These are phyloP conservation scores for Tetrahymena thermophila DNA, from an alignment of 73 alveolate genomes.

Conservation along the genomic window DNA sequence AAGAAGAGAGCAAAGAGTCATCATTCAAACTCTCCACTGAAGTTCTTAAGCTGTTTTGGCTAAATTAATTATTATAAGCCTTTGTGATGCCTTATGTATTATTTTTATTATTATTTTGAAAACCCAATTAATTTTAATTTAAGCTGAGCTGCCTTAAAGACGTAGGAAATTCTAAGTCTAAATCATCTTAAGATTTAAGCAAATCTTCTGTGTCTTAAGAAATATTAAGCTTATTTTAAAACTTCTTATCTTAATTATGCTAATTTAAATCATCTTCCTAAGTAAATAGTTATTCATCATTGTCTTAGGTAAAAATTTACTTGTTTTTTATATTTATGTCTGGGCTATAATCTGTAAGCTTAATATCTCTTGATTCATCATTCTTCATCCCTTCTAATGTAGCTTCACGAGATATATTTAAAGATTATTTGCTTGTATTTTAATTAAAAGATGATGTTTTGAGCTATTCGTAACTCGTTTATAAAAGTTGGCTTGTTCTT, in stretches of 20 bases:
- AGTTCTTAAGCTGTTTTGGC: not conserved
- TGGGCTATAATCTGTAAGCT: not conserved
- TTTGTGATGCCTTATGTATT: not conserved
- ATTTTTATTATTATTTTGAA: not conserved
- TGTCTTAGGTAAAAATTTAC: not conserved
- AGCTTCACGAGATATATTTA: not conserved
- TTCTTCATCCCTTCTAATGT: not conserved
- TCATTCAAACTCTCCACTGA: not conserved
- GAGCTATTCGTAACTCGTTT: not conserved
- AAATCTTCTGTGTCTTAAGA: not conserved
- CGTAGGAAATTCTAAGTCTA: not conserved
- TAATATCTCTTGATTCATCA: not conserved
- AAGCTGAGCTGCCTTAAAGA: not conserved
- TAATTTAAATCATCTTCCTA: not conserved
- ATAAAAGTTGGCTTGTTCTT: not conserved
- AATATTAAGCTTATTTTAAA: not conserved
- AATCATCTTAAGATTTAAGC: not conserved
- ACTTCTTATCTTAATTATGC: not conserved
- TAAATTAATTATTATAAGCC: not conserved
- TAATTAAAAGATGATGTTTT: not conserved
- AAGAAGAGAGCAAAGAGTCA: not conserved
- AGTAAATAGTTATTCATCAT: not conserved
- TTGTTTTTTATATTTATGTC: not conserved
- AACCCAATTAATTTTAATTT: not conserved
- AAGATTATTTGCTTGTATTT: not conserved